These are phyloP conservation scores for Leishmania major DNA, from an alignment of 208 protist genomes.

Conservation along the genomic window DNA sequence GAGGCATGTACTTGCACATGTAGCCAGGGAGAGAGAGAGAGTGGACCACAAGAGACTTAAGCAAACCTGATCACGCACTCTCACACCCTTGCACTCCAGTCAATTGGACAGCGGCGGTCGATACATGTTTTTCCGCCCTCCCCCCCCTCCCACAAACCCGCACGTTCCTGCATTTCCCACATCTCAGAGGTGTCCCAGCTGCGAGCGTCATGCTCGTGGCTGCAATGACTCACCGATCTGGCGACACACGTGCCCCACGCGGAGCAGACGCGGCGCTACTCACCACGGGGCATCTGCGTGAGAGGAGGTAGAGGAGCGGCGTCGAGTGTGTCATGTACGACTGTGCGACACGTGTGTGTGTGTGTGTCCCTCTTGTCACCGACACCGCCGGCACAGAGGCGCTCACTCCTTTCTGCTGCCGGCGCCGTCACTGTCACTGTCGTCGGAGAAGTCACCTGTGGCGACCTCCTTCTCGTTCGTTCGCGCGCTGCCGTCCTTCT, in stretches of 20 bases:
- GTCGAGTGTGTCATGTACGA: not conserved
- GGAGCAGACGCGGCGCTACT: not conserved
- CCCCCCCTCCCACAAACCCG: not conserved
- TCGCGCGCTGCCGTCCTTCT: slow-evolving; percentile 8
- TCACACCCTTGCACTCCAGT: not conserved
- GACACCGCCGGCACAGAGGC: not conserved
- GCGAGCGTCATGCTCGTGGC: not conserved
- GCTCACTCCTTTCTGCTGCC: not conserved
- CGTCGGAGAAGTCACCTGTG: not conserved
- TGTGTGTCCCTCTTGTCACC: not conserved
- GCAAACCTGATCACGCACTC: not conserved
- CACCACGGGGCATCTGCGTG: not conserved
- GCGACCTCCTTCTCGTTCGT: slow-evolving; percentile 3
- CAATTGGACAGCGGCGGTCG: not conserved
- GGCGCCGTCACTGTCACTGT: slow-evolving; percentile 9
- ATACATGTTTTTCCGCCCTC: not conserved
- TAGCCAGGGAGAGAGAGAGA: not conserved
- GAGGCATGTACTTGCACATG: not conserved
- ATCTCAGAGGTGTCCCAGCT: not conserved
- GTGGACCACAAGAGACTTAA: not conserved
- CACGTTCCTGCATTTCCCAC: not conserved
- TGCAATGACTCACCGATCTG: too few relatives aligned
- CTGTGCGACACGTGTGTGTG: not conserved
- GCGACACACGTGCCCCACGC: not conserved
- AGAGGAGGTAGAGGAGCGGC: not conserved